Conservation (phyloP, 2,329 filamentous ascomycete genomes). For the Cyphellophora attinorum region DNA sequence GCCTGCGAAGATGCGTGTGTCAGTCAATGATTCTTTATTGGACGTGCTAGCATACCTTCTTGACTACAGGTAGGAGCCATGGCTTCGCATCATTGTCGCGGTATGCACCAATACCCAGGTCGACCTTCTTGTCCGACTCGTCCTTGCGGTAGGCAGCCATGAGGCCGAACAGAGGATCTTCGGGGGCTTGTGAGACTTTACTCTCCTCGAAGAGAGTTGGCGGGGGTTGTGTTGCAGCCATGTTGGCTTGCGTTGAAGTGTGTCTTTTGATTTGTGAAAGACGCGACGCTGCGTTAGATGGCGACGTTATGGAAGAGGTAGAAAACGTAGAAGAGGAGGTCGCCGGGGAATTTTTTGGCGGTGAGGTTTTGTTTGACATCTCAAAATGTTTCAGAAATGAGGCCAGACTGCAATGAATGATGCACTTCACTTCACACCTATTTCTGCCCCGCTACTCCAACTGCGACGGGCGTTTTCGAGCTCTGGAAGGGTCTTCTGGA, state of each 20-base stretch:
- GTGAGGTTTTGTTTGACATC: no score
- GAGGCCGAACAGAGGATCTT: slow-evolving; percentile 89
- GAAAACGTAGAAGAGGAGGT: slow-evolving; percentile 4
- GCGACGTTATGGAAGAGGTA: slow-evolving; percentile 1
- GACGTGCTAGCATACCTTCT: slow-evolving; percentile 68
- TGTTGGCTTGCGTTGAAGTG: slow-evolving; percentile 20
- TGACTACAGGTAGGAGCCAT: slow-evolving; percentile 92
- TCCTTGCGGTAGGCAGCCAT: slow-evolving; percentile 83
- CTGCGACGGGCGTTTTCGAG: no score
- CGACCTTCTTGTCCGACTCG: slow-evolving; percentile 68
- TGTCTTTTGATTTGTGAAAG: slow-evolving; percentile 59
- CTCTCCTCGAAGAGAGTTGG: slow-evolving; percentile 65
- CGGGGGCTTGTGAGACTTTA: slow-evolving; percentile 77
- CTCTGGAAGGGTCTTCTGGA: no score
- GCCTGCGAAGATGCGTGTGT: slow-evolving; percentile 49
- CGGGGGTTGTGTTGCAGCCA: slow-evolving; percentile 33
- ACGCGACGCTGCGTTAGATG: slow-evolving; percentile 27
- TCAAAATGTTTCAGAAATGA: no score
- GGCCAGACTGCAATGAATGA: no score
- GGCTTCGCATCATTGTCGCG: slow-evolving; percentile 92
- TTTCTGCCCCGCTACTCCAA: no score
- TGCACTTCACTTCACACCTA: no score
- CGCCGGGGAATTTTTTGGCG: no score
- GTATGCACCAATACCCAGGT: slow-evolving; percentile 92
- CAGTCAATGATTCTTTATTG: neutral